A percentile compares a stretch with the other conserved stretches of the same genome.
phyloP scores from a whole-genome alignment of 257 asterid species.

The Phtheirospermum japonicum region DNA sequence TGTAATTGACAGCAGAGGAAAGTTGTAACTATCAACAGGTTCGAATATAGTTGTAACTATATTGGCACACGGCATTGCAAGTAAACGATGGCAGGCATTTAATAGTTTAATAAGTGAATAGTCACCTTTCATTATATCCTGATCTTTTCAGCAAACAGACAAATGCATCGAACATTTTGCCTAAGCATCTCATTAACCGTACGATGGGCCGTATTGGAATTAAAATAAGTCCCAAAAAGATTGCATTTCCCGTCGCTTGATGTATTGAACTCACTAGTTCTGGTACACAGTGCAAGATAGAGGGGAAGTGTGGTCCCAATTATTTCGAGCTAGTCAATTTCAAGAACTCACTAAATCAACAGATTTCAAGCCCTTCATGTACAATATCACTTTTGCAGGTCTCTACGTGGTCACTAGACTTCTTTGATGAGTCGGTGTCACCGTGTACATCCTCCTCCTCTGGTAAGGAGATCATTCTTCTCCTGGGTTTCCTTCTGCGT shows the following conservation, averaged over 20 bases:
- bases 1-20: constrained; percentile 24
- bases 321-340: constrained; percentile 17
- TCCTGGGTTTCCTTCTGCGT: constrained; percentile 44
- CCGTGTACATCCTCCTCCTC: constrained; percentile 48
- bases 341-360: constrained; percentile 27
- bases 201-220: constrained; percentile 37
- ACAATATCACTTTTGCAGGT: constrained; percentile 32
- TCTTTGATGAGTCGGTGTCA: constrained; percentile 37
- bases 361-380: constrained; percentile 26
- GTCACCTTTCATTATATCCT: constrained; percentile 49
- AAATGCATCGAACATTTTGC: constrained; percentile 37
- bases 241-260: constrained; percentile 26
- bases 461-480: constrained; percentile 62
- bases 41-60: too few relatives aligned
- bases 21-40: neutral
- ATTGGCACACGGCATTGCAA: too few relatives aligned
- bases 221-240: constrained; percentile 36
- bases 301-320: constrained; percentile 19
- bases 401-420: constrained; percentile 39
- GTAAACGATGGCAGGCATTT: neutral
- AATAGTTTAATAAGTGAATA: constrained; percentile 15
- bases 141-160: constrained; percentile 42
- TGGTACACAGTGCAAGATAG: constrained; percentile 10
- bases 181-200: constrained; percentile 42
- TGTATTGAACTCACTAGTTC: constrained; percentile 23